These are phyloP conservation scores for Scutellaria baicalensis DNA, from an alignment of 257 asterid species.

Conservation along the genomic window DNA sequence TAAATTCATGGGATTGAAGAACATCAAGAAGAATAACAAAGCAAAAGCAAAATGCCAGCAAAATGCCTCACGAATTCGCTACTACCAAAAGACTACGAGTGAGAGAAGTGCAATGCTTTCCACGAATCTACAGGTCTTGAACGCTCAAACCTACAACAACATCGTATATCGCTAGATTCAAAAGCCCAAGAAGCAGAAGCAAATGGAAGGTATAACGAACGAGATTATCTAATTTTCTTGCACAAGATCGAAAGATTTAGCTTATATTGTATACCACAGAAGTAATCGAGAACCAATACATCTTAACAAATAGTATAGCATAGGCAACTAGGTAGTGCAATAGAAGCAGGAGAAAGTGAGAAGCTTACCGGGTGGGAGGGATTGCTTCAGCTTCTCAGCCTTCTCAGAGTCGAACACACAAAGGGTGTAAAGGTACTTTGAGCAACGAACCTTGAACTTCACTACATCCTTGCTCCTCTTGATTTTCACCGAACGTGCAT, in stretches of 20 bases:
- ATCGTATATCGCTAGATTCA: background rate
- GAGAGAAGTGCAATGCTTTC: background rate
- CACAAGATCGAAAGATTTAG: background rate
- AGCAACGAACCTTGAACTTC: slow-evolving; percentile 47
- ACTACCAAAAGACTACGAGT: background rate
- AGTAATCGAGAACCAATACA: background rate
- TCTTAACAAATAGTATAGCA: background rate
- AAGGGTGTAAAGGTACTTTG: slow-evolving; percentile 41
- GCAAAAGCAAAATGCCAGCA: background rate
- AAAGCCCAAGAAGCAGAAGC: background rate
- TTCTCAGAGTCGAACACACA: slow-evolving; percentile 41
- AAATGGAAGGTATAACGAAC: background rate
- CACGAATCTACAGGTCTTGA: slow-evolving; percentile 32
- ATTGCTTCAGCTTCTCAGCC: slow-evolving; percentile 42
- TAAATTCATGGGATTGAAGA: background rate
- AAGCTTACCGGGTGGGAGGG: slow-evolving; percentile 35
- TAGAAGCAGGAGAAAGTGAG: background rate
- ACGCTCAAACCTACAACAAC: slow-evolving; percentile 33
- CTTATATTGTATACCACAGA: background rate
- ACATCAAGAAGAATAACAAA: background rate
- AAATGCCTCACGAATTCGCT: background rate
- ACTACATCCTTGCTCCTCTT: slow-evolving; percentile 38
- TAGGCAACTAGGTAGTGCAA: background rate
- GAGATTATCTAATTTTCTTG: background rate
- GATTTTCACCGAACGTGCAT: slow-evolving; percentile 36